These are phyloP conservation scores for Picea glauca DNA, from an alignment of 75 land plant genomes.

Conservation along the genomic window DNA sequence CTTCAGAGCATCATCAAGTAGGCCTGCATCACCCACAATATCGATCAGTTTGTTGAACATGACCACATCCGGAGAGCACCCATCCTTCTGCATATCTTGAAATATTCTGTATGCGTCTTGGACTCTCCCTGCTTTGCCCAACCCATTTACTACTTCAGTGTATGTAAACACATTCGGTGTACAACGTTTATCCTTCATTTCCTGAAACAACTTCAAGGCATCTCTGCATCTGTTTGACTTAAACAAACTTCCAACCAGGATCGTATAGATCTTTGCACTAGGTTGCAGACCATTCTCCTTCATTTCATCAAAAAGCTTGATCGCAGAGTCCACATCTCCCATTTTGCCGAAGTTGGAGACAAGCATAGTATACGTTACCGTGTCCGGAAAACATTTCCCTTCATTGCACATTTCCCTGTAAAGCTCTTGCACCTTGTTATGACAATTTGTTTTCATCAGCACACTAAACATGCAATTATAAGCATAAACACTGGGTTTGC, in stretches of 20 bases:
- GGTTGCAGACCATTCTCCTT: slow-evolving; percentile 58
- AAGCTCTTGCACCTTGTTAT: slow-evolving; percentile 63
- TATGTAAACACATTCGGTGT: slow-evolving; percentile 65
- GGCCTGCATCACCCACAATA: slow-evolving; percentile 62
- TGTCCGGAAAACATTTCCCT: slow-evolving; percentile 64
- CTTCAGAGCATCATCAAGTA: slow-evolving; percentile 49
- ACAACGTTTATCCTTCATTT: slow-evolving; percentile 62
- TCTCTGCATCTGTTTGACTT: slow-evolving; percentile 43
- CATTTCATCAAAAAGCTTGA: slow-evolving; percentile 62
- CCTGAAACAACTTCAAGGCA: slow-evolving; percentile 54
- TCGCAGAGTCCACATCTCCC: slow-evolving; percentile 52
- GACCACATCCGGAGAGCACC: slow-evolving; percentile 79
- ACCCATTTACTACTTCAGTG: slow-evolving; percentile 77
- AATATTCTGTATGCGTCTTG: slow-evolving; percentile 70
- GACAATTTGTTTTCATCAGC: slow-evolving; percentile 55
- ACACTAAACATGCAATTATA: slow-evolving; percentile 67
- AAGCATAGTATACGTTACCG: slow-evolving; percentile 59
- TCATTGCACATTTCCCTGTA: slow-evolving; percentile 76
- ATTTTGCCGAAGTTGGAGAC: slow-evolving; percentile 51
- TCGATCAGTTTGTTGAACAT: slow-evolving; percentile 77
- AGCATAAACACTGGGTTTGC: slow-evolving; percentile 43
- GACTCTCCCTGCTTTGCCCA: slow-evolving; percentile 57
- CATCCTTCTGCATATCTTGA: slow-evolving; percentile 49
- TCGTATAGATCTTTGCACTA: slow-evolving; percentile 69
- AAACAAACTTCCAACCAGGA: slow-evolving; percentile 54